Base-by-base conservation (phyloP, 2,329 filamentous ascomycete species). In the Claviceps sp. region DNA sequence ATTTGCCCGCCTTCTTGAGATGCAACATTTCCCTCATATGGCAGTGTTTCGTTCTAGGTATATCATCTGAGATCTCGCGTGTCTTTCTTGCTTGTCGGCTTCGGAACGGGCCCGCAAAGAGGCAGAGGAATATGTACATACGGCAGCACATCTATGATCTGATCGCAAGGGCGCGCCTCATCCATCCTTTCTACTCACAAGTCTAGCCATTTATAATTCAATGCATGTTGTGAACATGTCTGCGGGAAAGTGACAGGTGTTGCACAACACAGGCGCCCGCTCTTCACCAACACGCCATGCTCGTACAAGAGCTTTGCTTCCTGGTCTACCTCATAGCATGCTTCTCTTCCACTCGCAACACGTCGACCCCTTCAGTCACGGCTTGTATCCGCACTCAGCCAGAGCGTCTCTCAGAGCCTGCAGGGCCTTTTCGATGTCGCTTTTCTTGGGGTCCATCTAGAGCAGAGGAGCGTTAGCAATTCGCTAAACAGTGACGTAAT, bases 351-450 rank as follows among this genome's bases (percentile, higher is more conserved):
- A 29, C 38, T 46, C 29, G 16, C 45, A 14, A 45, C 8, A 29
- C 38, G 16, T 13, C 39, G n/a, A 3, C 11, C 16, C 20, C 9
- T n/a, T 23, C n/a, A 34, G 7, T 49, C 39, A 61, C 56, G 75
- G 76, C 57, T 73, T 71, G 57, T 80, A 80, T 50, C 88, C 88
- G 52, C 81, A 84, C 68, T 95, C 90, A 1, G 73, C 66, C 56
- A 97, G 71, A 8, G 83, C 82, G 52, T 83, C 79, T 71, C 85
- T 83, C 59, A 98, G 69, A 45, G 87, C 86, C 59, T 82, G 74
- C 55, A 97, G 75, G 1, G 91, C 93, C 62, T 85, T 86, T 57
- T 94, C 86, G 60, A 97, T 81, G 65, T 98, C 88, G 50, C 77
- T 78, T 56, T 90, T 78, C 56, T 79, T 80, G 29, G 87, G 78